Evolutionary conservation across 2,329 filamentous ascomycete species (phyloP).

Genomic region (Penicillium vulpinum): DNA sequence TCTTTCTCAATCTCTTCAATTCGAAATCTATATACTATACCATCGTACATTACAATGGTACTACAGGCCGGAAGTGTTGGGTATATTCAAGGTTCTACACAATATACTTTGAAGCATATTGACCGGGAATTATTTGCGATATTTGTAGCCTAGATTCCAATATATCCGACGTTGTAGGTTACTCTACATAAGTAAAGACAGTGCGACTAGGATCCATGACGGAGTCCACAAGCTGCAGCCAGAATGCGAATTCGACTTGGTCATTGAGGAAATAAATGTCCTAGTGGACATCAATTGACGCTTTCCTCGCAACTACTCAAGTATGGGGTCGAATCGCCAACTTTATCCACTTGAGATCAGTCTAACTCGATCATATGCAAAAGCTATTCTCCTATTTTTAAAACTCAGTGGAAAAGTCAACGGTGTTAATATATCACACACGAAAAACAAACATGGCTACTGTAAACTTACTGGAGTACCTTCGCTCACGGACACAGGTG

Average conservation of each 20-base stretch:
- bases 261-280: not conserved
- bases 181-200: no score
- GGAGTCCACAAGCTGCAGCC: not conserved
- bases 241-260: not conserved
- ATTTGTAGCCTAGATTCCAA: not conserved
- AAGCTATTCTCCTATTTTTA: not conserved
- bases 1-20: no score
- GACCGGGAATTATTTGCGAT: not conserved
- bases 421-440: not conserved
- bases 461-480: not conserved
- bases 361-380: not conserved
- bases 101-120: not conserved
- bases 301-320: not conserved
- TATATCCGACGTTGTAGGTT: not conserved
- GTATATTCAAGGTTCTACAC: not conserved
- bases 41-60: not conserved
- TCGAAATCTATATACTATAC: no score
- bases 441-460: not conserved
- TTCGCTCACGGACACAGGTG: not conserved
- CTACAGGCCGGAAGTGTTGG: not conserved
- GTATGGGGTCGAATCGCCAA: not conserved
- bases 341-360: not conserved
- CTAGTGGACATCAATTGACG: not conserved
- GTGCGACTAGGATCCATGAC: not conserved
- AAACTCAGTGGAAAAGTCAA: not conserved